Conservation (phyloP, 2,329 filamentous ascomycete genomes). For the Ceratocystis alfenasii region DNA sequence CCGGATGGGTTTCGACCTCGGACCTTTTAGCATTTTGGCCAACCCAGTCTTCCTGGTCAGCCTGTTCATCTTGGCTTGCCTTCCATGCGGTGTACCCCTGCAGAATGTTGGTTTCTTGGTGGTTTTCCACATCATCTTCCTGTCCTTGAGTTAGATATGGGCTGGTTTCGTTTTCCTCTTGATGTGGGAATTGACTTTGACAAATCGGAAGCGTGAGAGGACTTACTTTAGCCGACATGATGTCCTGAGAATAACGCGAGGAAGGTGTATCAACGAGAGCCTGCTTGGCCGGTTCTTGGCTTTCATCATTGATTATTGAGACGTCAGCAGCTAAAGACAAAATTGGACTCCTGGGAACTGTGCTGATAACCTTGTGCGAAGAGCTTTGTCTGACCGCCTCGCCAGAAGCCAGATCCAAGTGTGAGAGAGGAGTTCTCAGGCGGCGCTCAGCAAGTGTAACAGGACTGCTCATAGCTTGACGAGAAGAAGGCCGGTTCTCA, state of each 20-base stretch:
- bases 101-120: constrained; percentile 12
- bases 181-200: not conserved
- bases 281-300: not conserved
- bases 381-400: constrained; percentile 2
- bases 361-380: not conserved
- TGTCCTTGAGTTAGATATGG: not conserved
- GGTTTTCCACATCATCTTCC: not conserved
- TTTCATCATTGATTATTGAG: not conserved
- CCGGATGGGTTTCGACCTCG: not conserved
- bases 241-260: constrained; percentile 29
- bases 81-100: constrained; percentile 18
- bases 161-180: not conserved
- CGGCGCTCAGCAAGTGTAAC: constrained; percentile 12
- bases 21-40: not conserved
- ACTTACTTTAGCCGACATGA: constrained; percentile 24
- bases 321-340: constrained; percentile 11
- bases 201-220: constrained; percentile 23
- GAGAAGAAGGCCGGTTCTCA: not conserved
- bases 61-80: not conserved
- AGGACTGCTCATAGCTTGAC: not conserved
- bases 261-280: constrained; percentile 15
- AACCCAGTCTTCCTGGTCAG: not conserved
- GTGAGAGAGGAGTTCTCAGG: constrained; percentile 7
- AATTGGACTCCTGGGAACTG: not conserved
- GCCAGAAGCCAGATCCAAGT: not conserved